phyloP scores from a whole-genome alignment of 331 rosid genomes.

The Rhamnella rubrinervis region DNA sequence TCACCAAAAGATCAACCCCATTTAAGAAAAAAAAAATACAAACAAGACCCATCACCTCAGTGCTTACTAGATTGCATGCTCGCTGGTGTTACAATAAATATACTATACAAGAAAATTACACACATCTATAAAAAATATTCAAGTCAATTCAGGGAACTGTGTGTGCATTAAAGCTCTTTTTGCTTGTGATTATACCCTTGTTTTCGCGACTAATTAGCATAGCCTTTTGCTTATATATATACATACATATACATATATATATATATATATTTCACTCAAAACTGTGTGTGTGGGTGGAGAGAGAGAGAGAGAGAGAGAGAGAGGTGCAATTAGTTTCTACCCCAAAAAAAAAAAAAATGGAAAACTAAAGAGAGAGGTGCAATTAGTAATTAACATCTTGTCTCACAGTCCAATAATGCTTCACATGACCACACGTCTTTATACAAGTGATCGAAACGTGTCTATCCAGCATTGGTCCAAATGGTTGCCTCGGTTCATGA shows the following conservation, averaged over 20 bases:
- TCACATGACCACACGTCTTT: constrained; percentile 68
- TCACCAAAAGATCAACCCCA: not conserved
- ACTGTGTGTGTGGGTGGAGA: too few relatives aligned
- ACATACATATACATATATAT: too few relatives aligned
- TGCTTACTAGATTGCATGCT: constrained; percentile 18
- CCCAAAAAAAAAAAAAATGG: too few relatives aligned
- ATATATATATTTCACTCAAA: not conserved
- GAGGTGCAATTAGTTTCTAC: constrained; percentile 30
- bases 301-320: too few relatives aligned
- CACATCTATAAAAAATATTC: not conserved
- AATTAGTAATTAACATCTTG: constrained; percentile 43
- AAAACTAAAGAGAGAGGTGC: constrained; percentile 6
- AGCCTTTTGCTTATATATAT: not conserved
- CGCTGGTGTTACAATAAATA: not conserved
- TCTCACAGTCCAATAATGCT: constrained; percentile 62
- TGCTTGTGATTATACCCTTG: too few relatives aligned
- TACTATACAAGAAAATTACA: not conserved
- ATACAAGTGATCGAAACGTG: constrained; percentile 52
- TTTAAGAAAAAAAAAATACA: constrained; percentile 11
- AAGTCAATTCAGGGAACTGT: not conserved
- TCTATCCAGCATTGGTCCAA: constrained; percentile 17
- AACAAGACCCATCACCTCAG: constrained; percentile 8
- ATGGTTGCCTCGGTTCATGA: constrained; percentile 45
- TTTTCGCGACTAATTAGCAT: too few relatives aligned
- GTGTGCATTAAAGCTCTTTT: not conserved